Percentiles rank a stretch among this genome's conserved stretches.
Evolutionary conservation across 2,329 filamentous ascomycete genomes (phyloP).

Genomic region (Fusarium pseudocircinatum): DNA sequence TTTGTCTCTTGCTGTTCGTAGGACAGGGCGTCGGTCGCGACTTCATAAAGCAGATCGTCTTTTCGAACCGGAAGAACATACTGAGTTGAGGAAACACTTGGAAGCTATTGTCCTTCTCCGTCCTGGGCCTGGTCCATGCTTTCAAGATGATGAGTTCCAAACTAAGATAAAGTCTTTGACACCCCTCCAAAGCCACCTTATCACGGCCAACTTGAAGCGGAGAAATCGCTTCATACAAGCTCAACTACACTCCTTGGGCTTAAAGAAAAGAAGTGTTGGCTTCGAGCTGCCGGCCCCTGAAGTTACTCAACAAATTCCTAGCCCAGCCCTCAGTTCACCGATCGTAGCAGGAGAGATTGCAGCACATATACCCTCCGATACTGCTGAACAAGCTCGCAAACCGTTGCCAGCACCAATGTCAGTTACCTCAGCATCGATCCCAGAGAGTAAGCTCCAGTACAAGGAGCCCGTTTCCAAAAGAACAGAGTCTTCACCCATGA

Average conservation of each 20-base stretch:
- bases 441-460: not conserved
- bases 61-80: not conserved
- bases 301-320: no score
- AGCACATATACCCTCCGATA: no score
- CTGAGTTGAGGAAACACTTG: not conserved
- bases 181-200: not conserved
- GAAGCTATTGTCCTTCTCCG: accelerated
- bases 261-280: not conserved
- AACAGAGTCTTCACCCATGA: accelerated
- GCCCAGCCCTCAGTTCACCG: no score
- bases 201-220: not conserved
- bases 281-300: accelerated
- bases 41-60: not conserved
- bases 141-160: accelerated
- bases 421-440: not conserved
- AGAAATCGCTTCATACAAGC: not conserved
- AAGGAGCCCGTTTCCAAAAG: accelerated
- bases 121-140: not conserved
- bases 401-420: not conserved
- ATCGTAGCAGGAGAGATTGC: no score
- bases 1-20: not conserved
- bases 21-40: accelerated
- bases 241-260: not conserved
- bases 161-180: accelerated
- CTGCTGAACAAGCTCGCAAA: no score